These are phyloP conservation scores for Lentinula guzmanii DNA, from an alignment of 768 basidiomycete species.

Conservation along the genomic window DNA sequence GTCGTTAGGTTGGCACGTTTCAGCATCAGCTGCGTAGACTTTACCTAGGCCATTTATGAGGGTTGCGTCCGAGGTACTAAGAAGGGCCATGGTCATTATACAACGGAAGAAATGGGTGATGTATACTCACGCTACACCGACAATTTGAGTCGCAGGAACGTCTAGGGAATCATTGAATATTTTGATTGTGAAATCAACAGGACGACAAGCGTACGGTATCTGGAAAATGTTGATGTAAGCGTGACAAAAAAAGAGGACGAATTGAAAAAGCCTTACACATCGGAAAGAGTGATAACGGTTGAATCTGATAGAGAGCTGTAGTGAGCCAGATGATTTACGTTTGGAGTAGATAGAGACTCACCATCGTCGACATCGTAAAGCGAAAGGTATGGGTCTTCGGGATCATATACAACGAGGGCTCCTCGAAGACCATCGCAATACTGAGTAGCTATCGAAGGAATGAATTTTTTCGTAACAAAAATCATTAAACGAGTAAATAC, in stretches of 20 bases:
- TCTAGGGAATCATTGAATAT: background rate
- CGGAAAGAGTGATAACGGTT: constrained; percentile 28
- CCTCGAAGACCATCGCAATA: constrained; percentile 38
- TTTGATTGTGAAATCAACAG: background rate
- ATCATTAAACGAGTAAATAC: background rate
- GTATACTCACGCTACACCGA: background rate
- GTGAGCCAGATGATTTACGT: background rate
- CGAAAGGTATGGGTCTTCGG: constrained; percentile 11
- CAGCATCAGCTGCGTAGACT: background rate
- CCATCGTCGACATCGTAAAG: constrained; percentile 21
- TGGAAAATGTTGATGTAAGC: background rate
- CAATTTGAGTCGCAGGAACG: background rate
- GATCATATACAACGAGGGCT: constrained; percentile 28
- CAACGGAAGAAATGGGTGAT: background rate
- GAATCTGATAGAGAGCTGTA: constrained; percentile 9
- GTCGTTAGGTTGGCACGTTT: background rate
- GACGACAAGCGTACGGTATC: background rate
- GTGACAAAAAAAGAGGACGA: constrained; percentile 9
- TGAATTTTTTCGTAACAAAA: constrained; percentile 17
- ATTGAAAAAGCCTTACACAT: constrained; percentile 20
- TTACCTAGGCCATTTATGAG: constrained; percentile 29
- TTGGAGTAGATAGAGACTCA: background rate
- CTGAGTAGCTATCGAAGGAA: constrained; percentile 28
- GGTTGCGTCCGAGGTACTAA: constrained; percentile 14
- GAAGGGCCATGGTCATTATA: background rate